phyloP scores from a whole-genome alignment of 2,329 filamentous ascomycete genomes.

The Penicillium sp. region DNA sequence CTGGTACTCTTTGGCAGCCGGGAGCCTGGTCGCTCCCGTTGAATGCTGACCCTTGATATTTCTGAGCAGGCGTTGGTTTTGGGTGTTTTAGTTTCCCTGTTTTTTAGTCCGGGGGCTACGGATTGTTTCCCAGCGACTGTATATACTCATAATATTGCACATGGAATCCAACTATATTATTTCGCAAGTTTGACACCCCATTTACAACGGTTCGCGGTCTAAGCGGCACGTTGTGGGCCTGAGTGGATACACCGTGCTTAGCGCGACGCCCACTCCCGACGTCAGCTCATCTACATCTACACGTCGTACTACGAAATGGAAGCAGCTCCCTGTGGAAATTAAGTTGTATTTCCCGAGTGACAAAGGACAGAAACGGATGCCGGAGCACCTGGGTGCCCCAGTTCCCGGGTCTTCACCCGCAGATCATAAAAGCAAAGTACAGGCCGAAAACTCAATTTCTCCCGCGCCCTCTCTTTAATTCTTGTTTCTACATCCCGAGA shows the following conservation, averaged over 20 bases:
- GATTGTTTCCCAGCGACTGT: neutral
- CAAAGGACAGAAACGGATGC: slow-evolving; percentile 10
- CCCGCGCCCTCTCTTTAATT: slow-evolving; percentile 23
- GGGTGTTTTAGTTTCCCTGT: neutral
- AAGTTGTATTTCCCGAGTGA: slow-evolving; percentile 2
- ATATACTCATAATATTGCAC: slow-evolving; percentile 3
- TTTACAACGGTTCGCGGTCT: neutral
- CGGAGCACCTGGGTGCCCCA: neutral
- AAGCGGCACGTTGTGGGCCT: slow-evolving; percentile 16
- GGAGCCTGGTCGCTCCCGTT: slow-evolving; percentile 17
- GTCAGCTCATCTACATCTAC: neutral
- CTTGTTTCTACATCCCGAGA: slow-evolving; percentile 28
- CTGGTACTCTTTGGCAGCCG: slow-evolving; percentile 58
- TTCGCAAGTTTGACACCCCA: neutral
- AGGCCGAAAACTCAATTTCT: slow-evolving; percentile 14
- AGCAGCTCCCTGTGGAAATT: neutral
- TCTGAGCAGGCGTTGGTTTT: neutral
- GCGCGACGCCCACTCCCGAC: slow-evolving; percentile 6
- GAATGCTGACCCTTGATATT: neutral
- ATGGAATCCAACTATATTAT: neutral
- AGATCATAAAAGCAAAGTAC: slow-evolving; percentile 9
- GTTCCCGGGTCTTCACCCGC: slow-evolving; percentile 1
- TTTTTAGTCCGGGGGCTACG: neutral
- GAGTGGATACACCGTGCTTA: slow-evolving; percentile 12
- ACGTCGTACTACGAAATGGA: neutral